Evolutionary conservation across 371 early-diverging fungal genomes (phyloP).

Genomic region (Capillidium heterosporum): DNA sequence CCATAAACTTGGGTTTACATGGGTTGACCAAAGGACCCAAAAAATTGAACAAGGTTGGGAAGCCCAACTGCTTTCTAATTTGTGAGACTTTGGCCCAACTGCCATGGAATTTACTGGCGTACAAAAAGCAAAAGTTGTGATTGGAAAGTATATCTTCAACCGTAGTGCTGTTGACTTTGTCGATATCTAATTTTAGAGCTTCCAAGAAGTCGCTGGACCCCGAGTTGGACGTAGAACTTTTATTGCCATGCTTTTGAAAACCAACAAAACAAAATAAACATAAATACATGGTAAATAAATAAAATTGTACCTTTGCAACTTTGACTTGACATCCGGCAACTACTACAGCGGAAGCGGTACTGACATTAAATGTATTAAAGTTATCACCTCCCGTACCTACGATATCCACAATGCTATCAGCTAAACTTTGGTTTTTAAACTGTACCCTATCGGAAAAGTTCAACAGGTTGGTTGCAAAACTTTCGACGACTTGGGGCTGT

Average conservation of each 20-base stretch:
- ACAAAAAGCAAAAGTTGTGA: slow-evolving; percentile 77
- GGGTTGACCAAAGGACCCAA: slow-evolving; percentile 89
- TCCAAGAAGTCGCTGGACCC: slow-evolving; percentile 92
- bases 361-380: slow-evolving; percentile 89
- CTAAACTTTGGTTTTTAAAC: slow-evolving; percentile 20
- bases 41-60: slow-evolving; percentile 88
- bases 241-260: slow-evolving; percentile 66
- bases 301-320: slow-evolving; percentile 68
- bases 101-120: slow-evolving; percentile 82
- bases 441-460: slow-evolving; percentile 31
- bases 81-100: slow-evolving; percentile 69
- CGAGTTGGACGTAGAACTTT: slow-evolving; percentile 81
- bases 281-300: background rate
- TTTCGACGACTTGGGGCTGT: slow-evolving; percentile 62
- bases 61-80: slow-evolving; percentile 70
- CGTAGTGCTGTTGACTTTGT: slow-evolving; percentile 33
- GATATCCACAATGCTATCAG: slow-evolving; percentile 57
- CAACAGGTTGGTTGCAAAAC: slow-evolving; percentile 45
- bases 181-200: slow-evolving; percentile 55
- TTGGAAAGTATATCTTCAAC: slow-evolving; percentile 41
- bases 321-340: slow-evolving; percentile 84
- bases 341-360: slow-evolving; percentile 79
- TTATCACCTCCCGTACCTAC: slow-evolving; percentile 98
- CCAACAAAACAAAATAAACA: background rate
- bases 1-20: slow-evolving; percentile 54